Evolutionary conservation across 1,284 basidiomycete species (phyloP), one percentile per base, ranked within the genome.

Genomic region (Uromyces viciae-fabae): DNA sequence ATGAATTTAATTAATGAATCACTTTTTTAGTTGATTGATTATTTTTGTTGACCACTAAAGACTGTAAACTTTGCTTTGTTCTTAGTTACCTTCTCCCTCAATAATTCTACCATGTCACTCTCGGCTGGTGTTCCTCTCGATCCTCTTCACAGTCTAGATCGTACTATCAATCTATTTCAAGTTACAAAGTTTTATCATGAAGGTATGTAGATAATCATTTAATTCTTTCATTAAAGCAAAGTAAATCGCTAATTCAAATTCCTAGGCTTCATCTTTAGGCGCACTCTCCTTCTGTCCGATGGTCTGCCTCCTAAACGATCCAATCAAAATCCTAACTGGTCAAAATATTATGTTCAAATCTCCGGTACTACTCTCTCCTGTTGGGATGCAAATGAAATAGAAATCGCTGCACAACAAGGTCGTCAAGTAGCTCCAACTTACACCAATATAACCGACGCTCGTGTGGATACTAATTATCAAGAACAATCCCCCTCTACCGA

Each of bases 361-460:
- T 80, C 82, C 33, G 83, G 83, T 1, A 82, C 82, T 17, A 83
- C 82, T 74, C 81, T 84, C 75, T 82, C 82, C 42, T 82, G 83
- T 5, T 84, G 84, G 84, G 84, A 84, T 68, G 83, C 83, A 4
- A 69, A 74, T 38, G 84, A 84, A 62, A 84, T 84, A 82, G 83
- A 84, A 54, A 82, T 81, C 11, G 84, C 84, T 2, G 84, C 83
- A 1, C 71, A 77, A 31, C 62, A 83, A 38, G 75, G 75, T 28
- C 58, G 60, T 28, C 75, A 71, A 42, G 64, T 79, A 19, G 66
- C 64, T 84, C 84, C 83, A 81, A 77, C 58, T 28, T 77, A 77
- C n/a, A 77, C 62, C 42, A 77, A 77, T 46, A 77, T 82, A 60
- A 77, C 75, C 28, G 75, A 77, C 56, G 60, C 75, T 19, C 43